These are phyloP conservation scores for Sistotremastrum niveocremeum DNA, from an alignment of 768 basidiomycete species.

Conservation along the genomic window DNA sequence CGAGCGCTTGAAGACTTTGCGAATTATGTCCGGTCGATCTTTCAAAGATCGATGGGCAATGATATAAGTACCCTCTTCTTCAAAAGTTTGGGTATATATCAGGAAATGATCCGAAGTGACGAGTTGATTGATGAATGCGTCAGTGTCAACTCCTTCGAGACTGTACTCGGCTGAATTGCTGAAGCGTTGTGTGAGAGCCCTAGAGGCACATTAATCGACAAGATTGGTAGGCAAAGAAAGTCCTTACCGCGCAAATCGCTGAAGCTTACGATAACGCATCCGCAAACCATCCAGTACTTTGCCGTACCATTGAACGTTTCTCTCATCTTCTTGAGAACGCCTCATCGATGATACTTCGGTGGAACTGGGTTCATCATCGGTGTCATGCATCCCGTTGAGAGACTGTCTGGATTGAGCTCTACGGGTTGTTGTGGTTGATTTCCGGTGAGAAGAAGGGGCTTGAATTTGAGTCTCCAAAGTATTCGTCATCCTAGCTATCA, in stretches of 20 bases:
- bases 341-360: constrained; percentile 1
- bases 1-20: constrained; percentile 69
- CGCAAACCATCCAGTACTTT: constrained; percentile 91
- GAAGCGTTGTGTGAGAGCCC: constrained; percentile 71
- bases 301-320: constrained; percentile 78
- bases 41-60: constrained; percentile 68
- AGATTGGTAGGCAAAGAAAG: neutral
- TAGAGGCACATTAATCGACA: constrained; percentile 13
- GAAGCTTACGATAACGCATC: constrained; percentile 83
- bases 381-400: neutral
- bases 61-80: constrained; percentile 86
- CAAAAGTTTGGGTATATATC: constrained; percentile 78
- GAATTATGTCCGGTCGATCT: constrained; percentile 63
- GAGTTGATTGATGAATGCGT: constrained; percentile 66
- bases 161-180: constrained; percentile 88
- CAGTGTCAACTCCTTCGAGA: constrained; percentile 59
- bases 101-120: constrained; percentile 84
- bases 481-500: constrained; percentile 85
- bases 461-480: constrained; percentile 93
- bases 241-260: constrained; percentile 76
- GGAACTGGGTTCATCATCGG: too few relatives aligned
- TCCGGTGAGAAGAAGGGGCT: constrained; percentile 8
- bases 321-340: constrained; percentile 30
- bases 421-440: neutral
- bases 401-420: neutral